These are phyloP conservation scores for Hyaloperonospora arabidopsidis DNA, from an alignment of 352 stramenopile genomes.

Conservation along the genomic window DNA sequence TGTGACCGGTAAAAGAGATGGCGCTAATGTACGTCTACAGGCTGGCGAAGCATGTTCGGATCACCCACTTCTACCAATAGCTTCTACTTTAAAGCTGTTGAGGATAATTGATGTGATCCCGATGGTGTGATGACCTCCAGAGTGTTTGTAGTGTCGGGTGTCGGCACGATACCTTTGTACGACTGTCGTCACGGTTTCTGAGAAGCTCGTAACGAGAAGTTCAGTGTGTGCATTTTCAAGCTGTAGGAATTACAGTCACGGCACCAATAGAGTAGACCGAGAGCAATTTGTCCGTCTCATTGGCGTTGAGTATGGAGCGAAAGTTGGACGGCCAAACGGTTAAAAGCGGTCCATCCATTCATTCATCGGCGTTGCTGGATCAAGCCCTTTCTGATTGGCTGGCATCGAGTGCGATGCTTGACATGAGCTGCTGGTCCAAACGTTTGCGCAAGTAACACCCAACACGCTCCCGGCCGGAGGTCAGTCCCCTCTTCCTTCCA, in stretches of 20 bases:
- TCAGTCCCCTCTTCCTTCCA: slow-evolving; percentile 10
- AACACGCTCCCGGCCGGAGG: neutral
- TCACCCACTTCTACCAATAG: no score
- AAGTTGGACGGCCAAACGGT: no score
- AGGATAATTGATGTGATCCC: no score
- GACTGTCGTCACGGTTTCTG: slow-evolving; percentile 46
- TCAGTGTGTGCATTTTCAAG: slow-evolving; percentile 48
- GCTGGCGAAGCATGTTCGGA: no score
- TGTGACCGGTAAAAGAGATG: no score
- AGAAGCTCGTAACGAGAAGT: slow-evolving; percentile 47
- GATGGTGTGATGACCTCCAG: slow-evolving; percentile 36
- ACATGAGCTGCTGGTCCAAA: no score
- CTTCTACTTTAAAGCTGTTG: no score
- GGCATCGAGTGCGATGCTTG: slow-evolving; percentile 25
- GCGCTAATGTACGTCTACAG: no score
- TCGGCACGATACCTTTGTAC: slow-evolving; percentile 22
- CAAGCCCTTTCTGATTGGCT: no score
- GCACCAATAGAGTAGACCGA: slow-evolving; percentile 39
- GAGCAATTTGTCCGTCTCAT: slow-evolving; percentile 16
- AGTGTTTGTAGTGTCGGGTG: slow-evolving; percentile 44
- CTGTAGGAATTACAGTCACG: slow-evolving; percentile 19
- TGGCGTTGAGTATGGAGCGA: slow-evolving; percentile 8
- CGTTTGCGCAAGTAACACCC: slow-evolving; percentile 30
- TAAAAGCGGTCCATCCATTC: no score
- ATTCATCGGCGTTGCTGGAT: no score